phyloP scores from a whole-genome alignment of 2,329 filamentous ascomycete genomes.

The Venturiaceae sp. region DNA sequence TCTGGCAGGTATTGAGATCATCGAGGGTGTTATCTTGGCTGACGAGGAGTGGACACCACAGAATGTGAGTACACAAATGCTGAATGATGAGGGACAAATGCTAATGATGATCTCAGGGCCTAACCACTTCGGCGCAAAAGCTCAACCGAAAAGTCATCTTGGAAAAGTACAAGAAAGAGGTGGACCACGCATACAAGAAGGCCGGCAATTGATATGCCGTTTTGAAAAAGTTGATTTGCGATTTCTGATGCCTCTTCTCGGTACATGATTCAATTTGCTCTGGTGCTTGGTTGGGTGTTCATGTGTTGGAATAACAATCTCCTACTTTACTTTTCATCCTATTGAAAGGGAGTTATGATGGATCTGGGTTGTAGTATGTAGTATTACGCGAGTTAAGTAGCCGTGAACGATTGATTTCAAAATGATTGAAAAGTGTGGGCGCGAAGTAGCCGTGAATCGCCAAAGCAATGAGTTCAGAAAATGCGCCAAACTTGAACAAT shows the following conservation, averaged over 20 bases:
- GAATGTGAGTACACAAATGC: slow-evolving; percentile 52
- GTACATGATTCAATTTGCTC: not conserved
- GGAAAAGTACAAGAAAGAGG: slow-evolving; percentile 41
- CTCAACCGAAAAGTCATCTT: slow-evolving; percentile 40
- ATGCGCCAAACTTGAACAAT: no score
- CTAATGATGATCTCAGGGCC: slow-evolving; percentile 25
- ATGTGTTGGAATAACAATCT: not conserved
- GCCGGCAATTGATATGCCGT: slow-evolving; percentile 2
- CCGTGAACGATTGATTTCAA: no score
- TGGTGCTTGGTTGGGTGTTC: not conserved
- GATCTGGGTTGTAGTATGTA: not conserved
- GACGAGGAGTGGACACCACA: slow-evolving; percentile 84
- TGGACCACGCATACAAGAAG: slow-evolving; percentile 34
- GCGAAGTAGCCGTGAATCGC: no score
- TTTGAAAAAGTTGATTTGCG: not conserved
- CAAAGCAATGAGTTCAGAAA: no score
- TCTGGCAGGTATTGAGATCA: slow-evolving; percentile 60
- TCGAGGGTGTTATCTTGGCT: slow-evolving; percentile 66
- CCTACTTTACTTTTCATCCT: not conserved
- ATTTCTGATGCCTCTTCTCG: not conserved
- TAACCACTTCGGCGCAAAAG: slow-evolving; percentile 44
- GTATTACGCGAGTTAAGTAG: not conserved
- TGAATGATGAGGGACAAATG: not conserved
- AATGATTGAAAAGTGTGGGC: no score
- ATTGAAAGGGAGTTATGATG: not conserved